phyloP scores from a whole-genome alignment of 176 grass and related monocot genomes.

The Musa troglodytarum region DNA sequence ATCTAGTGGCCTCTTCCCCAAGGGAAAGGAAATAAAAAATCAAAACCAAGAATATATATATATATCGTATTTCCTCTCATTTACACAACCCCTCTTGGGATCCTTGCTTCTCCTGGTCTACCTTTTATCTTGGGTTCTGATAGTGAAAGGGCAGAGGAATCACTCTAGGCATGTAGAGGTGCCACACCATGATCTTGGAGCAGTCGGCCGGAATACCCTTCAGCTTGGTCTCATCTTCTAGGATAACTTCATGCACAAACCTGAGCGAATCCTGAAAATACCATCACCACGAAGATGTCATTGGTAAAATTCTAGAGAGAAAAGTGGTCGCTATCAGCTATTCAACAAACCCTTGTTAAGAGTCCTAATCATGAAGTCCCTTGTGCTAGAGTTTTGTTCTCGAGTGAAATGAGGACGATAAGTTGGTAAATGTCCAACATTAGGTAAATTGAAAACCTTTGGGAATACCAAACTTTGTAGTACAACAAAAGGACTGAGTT shows the following conservation, averaged over 20 bases:
- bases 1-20: background rate
- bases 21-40: background rate
- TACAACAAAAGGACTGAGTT: background rate
- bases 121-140: background rate
- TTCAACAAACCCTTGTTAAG: background rate
- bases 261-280: constrained; percentile 50
- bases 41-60: background rate
- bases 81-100: background rate
- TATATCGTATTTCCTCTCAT: background rate
- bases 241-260: constrained; percentile 49
- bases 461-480: background rate
- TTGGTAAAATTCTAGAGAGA: background rate
- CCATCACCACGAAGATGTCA: background rate
- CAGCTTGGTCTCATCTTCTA: constrained; percentile 51
- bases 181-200: constrained; percentile 60
- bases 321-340: background rate
- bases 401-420: background rate
- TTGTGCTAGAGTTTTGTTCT: background rate
- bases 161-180: constrained; percentile 3
- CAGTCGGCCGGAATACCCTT: constrained; percentile 50
- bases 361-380: background rate
- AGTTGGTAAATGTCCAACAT: background rate
- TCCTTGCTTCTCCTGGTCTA: background rate
- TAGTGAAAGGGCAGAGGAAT: background rate
- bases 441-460: background rate